Evolutionary conservation across 176 grass and related monocot genomes (phyloP).

Genomic region (Chloris gayana): DNA sequence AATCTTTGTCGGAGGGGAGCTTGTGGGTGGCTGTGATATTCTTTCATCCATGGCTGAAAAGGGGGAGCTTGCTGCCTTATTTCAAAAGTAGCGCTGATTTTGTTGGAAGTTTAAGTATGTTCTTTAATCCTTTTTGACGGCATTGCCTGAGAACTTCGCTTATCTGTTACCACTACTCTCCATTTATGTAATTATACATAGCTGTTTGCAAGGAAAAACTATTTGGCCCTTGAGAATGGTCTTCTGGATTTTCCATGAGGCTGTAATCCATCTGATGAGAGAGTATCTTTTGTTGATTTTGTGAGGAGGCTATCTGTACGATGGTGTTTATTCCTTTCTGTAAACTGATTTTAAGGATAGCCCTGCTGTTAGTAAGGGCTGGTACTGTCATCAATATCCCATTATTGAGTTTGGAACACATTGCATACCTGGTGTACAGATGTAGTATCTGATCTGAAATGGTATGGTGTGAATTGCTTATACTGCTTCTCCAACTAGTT

Average conservation of each 20-base stretch:
- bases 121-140: not conserved
- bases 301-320: too few species aligned
- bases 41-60: slow-evolving; percentile 86
- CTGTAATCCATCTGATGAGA: too few species aligned
- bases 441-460: too few species aligned
- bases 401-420: too few species aligned
- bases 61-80: slow-evolving; percentile 68
- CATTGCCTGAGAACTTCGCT: not conserved
- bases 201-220: not conserved
- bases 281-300: too few species aligned
- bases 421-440: too few species aligned
- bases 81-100: slow-evolving; percentile 58
- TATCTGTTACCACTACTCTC: not conserved
- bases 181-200: not conserved
- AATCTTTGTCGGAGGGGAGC: slow-evolving; percentile 80
- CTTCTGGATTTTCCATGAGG: slow-evolving; percentile 8
- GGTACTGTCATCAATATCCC: too few species aligned
- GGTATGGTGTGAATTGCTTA: too few species aligned
- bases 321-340: too few species aligned
- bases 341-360: too few species aligned
- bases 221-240: slow-evolving; percentile 5
- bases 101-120: not conserved
- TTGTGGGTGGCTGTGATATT: slow-evolving; percentile 85
- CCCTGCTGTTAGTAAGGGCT: too few species aligned
- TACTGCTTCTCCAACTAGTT: too few species aligned